Evolutionary conservation across 148 eudicot genomes (phyloP), one percentile per base, ranked within the genome.

Genomic region (Fallopia convolvulus): DNA sequence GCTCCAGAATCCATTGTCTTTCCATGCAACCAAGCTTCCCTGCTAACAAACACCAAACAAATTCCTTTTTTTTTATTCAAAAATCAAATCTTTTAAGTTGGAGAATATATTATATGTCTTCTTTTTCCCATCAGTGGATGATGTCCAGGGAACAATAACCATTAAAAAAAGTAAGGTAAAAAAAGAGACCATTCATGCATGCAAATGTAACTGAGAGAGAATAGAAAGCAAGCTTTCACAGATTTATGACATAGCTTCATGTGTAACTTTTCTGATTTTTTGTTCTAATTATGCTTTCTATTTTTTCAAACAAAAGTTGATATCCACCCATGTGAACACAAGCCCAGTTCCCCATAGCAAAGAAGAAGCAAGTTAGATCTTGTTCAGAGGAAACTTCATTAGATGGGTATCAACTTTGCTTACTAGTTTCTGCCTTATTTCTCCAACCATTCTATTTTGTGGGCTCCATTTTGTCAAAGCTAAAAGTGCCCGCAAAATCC

Each of bases 21-120:
- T 44, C 93, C 92, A 85, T 87, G 89, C 93, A 94, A 80, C 97
- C 98, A 94, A 79, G 92, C 89, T 88, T 93, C 98, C 81, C 92
- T 92, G 85, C 89, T 80, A 84, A 84, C 86, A 82, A 82, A 65
- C 72, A 76, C 12, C 6, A 23, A 42, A 85, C 42, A 79, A 42
- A 44, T 44, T 46, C 18, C 53, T 9, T 73, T 6, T 26, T 70
- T n/a, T 46, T 23, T 11, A 18, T 3, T 4, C 42, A 70, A 70
- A 33, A 33, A 33, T 33, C 4, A 18, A 15, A 70, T 36, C 20
- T 13, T 9, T 0, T 4, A 13, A 68, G 72, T 12, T 33, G 72
- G 44, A 68, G 72, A 36, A 14, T 68, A 68, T 61, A 61, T 23
- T 21, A 47, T 53, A 23, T 66, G 63, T 56, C 63, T 56, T 56